Evolutionary conservation across 1,284 basidiomycete species (phyloP), one percentile per base, ranked within the genome.

Genomic region (Tylopilus sp.): DNA sequence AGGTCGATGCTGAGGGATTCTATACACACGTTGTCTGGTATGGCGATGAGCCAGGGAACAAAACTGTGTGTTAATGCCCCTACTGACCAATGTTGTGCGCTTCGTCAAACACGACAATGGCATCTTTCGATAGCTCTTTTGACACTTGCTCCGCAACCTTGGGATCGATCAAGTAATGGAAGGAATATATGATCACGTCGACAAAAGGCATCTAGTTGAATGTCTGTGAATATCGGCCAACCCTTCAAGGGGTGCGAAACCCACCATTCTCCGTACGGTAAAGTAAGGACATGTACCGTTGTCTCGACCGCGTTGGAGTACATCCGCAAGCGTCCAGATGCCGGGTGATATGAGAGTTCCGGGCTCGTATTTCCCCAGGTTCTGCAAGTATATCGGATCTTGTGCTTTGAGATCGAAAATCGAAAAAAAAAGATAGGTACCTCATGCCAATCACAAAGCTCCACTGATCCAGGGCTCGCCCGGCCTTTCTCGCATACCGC

Each of bases 71-170:
- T n/a, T 13, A 35, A 38, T 13, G n/a, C 21, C 11, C 26, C 19
- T 13, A 62, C 77, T 53, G 57, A 93, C 92, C 94, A 51, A 99
- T 99, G 66, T 99, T 99, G 73, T 99, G 97, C 8, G 97, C 97
- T 69, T 99, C 97, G 66, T 99, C 97, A 62, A 99, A 99, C 0
- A 99, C 95, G 39, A 99, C 95, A 50, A 99, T 99, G 37, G 93
- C 86, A 66, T 99, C 97, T 60, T 98, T 98, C 28, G 90, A 92
- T 72, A 99, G 79, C 66, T 99, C 96, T 63, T 93, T 95, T 6
- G 95, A 98, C 12, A 99, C 97, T 73, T 98, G 95, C 61, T 99
- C 96, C 0, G 97, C 97, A 35, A 99, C 94, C 71, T 99, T 99
- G 0, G 97, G 97, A 71, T 99, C 97, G 38, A 99, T 81, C 21